Percentiles rank a stretch among this genome's conserved stretches.
phyloP scores from a whole-genome alignment of 257 asterid genomes.

The Solanum medicagineum region DNA sequence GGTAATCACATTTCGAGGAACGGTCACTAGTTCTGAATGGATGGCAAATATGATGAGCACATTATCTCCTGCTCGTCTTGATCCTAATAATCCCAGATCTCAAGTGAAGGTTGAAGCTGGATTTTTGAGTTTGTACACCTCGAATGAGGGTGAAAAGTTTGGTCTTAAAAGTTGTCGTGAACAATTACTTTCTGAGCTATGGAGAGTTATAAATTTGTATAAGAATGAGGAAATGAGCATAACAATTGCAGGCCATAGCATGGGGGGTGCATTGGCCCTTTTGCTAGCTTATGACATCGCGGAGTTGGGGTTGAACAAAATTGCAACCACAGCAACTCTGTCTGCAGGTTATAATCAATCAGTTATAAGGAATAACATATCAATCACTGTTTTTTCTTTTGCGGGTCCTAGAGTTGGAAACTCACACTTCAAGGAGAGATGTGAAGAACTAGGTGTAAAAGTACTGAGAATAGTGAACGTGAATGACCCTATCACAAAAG shows the following conservation, averaged over 20 bases:
- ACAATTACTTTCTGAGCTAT: constrained; percentile 48
- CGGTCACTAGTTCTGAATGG: constrained; percentile 47
- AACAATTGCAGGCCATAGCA: constrained; percentile 54
- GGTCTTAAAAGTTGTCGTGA: constrained; percentile 41
- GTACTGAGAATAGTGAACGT: constrained; percentile 46
- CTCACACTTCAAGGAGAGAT: constrained; percentile 42
- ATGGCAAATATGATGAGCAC: constrained; percentile 50
- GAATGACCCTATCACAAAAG: constrained; percentile 54
- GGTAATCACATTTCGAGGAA: constrained; percentile 45
- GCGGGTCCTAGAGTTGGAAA: constrained; percentile 77
- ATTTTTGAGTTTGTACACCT: constrained; percentile 47
- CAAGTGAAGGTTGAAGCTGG: constrained; percentile 50
- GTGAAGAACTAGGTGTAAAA: constrained; percentile 52
- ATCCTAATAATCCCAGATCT: constrained; percentile 27
- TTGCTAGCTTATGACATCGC: constrained; percentile 41
- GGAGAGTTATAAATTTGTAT: constrained; percentile 22
- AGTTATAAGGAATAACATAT: not conserved
- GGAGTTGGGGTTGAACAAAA: constrained; percentile 36
- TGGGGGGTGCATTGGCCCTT: constrained; percentile 61
- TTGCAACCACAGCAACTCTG: not conserved
- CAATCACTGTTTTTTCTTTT: constrained; percentile 22
- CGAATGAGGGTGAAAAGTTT: constrained; percentile 10
- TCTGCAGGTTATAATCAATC: not conserved
- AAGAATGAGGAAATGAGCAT: constrained; percentile 41
- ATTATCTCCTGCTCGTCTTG: constrained; percentile 34